Evolutionary conservation across 495 filamentous ascomycete genomes (phyloP).

Genomic region (Penicillium ucsense): DNA sequence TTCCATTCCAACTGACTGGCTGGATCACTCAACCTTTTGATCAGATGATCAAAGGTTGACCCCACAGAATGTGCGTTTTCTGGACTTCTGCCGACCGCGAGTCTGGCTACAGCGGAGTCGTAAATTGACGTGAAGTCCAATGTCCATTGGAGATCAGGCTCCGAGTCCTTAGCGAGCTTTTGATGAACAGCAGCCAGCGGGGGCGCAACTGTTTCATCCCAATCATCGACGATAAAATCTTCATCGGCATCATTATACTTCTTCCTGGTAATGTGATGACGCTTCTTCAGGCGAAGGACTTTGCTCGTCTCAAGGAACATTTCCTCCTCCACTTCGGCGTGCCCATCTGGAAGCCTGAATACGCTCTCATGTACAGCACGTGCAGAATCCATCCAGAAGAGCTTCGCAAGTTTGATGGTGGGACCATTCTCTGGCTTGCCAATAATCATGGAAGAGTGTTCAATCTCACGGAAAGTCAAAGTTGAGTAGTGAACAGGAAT

Average conservation of each 20-base stretch:
- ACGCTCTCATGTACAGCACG: conserved; percentile 29
- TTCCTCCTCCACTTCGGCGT: background rate
- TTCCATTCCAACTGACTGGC: background rate
- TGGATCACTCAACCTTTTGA: background rate
- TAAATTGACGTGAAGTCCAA: conserved; percentile 26
- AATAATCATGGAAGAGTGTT: conserved; percentile 9
- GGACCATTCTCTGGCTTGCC: conserved; percentile 11
- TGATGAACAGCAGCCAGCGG: background rate
- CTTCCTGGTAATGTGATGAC: conserved; percentile 5
- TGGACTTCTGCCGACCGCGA: background rate
- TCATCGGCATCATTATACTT: conserved; percentile 4
- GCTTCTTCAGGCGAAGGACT: conserved; percentile 17
- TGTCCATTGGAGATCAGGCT: conserved; percentile 17
- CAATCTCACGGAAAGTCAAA: conserved; percentile 29
- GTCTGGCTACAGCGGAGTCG: conserved; percentile 11
- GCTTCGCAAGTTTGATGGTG: conserved; percentile 23
- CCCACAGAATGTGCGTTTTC: background rate
- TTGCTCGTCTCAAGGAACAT: conserved; percentile 6
- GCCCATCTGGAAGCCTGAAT: conserved; percentile 11
- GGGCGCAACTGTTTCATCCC: conserved; percentile 20
- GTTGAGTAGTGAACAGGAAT: conserved; percentile 14
- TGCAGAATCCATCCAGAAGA: conserved; percentile 26
- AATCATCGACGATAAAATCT: conserved; percentile 31
- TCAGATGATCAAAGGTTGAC: conserved; percentile 10
- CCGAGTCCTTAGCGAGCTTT: background rate